phyloP scores from a whole-genome alignment of 2,329 filamentous ascomycete species.

The Aureobasidium mangrovei region DNA sequence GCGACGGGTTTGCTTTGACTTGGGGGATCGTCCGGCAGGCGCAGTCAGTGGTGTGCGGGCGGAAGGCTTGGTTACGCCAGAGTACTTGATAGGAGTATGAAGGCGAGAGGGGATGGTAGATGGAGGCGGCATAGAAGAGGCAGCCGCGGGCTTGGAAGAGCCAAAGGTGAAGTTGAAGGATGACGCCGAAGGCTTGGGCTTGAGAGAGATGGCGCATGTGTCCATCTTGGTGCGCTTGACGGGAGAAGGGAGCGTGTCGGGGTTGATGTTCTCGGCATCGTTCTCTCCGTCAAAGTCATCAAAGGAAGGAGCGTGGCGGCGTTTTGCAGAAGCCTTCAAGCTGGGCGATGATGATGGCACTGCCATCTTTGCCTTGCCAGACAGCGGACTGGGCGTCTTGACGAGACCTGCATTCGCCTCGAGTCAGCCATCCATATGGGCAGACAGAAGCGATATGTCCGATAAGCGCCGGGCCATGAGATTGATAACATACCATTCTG shows the following conservation, averaged over 20 bases:
- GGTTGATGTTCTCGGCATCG: conserved; percentile 53
- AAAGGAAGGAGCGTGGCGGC: conserved; percentile 35
- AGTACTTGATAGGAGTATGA: conserved; percentile 30
- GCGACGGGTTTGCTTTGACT: conserved; percentile 60
- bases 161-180: conserved; percentile 20
- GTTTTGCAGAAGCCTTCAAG: conserved; percentile 36
- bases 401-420: conserved; percentile 12
- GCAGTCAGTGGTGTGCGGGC: conserved; percentile 42
- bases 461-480: background rate
- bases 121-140: conserved; percentile 32
- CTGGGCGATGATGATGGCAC: conserved; percentile 20
- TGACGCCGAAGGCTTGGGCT: conserved; percentile 29
- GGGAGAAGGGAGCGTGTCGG: conserved; percentile 41
- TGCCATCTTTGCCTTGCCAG: conserved; percentile 23
- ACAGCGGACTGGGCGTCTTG: conserved; percentile 18
- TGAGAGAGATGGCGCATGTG: conserved; percentile 23
- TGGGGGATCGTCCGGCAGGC: conserved; percentile 75
- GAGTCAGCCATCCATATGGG: conserved; percentile 7
- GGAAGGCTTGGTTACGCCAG: conserved; percentile 34
- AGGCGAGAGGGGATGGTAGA: conserved; percentile 21
- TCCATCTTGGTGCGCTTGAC: conserved; percentile 45
- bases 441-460: background rate
- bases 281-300: conserved; percentile 28
- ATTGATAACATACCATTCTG: conserved; percentile 47
- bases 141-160: conserved; percentile 22